A percentile compares a stretch with the other conserved stretches of the same genome.
Conservation (phyloP, 2,329 filamentous ascomycete genomes). For the Arthrobotrys sphaeroides region DNA sequence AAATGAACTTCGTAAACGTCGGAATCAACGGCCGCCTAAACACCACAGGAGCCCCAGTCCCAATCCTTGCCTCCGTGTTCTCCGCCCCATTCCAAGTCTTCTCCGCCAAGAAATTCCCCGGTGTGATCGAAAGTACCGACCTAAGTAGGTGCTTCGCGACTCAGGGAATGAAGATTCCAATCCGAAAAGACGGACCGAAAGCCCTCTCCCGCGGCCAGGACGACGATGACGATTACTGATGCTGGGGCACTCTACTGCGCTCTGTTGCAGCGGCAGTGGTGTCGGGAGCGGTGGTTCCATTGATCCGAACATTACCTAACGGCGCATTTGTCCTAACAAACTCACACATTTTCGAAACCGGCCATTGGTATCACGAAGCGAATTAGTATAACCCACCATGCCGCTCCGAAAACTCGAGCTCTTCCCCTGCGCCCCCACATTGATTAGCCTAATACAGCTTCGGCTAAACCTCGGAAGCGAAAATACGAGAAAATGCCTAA, state of each 20-base stretch:
- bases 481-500: slow-evolving; percentile 22
- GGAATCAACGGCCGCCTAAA: slow-evolving; percentile 71
- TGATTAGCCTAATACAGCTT: slow-evolving; percentile 43
- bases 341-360: slow-evolving; percentile 12
- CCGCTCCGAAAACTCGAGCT: neutral
- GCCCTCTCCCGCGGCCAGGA: slow-evolving; percentile 50
- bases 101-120: slow-evolving; percentile 97
- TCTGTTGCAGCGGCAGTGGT: neutral
- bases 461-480: slow-evolving; percentile 45
- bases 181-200: slow-evolving; percentile 78
- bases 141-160: slow-evolving; percentile 91
- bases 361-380: slow-evolving; percentile 14
- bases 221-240: slow-evolving; percentile 49
- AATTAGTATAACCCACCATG: slow-evolving; percentile 1
- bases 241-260: neutral
- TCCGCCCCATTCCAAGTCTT: slow-evolving; percentile 92
- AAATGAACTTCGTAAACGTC: slow-evolving; percentile 85
- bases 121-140: slow-evolving; percentile 90
- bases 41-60: slow-evolving; percentile 71
- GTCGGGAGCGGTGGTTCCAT: neutral
- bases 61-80: slow-evolving; percentile 84
- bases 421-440: neutral
- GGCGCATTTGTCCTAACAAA: neutral
- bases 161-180: slow-evolving; percentile 96
- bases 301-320: slow-evolving; percentile 18